Evolutionary conservation across 2,329 filamentous ascomycete species (phyloP), one percentile per base, ranked within the genome.

Genomic region (Bipolaris cookei): DNA sequence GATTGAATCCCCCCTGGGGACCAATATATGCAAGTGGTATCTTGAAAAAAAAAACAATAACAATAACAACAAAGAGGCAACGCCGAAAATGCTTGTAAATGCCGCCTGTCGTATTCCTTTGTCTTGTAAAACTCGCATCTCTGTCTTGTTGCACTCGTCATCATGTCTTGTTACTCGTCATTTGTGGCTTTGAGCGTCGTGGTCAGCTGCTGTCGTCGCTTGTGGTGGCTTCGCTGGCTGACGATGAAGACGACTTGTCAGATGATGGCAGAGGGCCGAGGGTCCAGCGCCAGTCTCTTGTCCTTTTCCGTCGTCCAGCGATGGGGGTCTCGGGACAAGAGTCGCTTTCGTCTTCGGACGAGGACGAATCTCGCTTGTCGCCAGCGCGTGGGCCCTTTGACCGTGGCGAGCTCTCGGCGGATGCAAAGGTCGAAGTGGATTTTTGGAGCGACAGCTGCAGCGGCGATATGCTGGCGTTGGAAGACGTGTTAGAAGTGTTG

Each of bases 281-380:
- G 1, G 84, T 86, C 84, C 84, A 86, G 44, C 79, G 76, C 84
- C 84, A 86, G 63, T 84, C 80, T 18, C 84, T 72, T 23, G 80
- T 80, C 37, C 82, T 78, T 68, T 86, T 86, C 58, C 76, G 77
- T 21, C 82, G 81, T 14, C 81, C 79, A 18, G 83, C 81, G 14
- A 83, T 78, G 3, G 84, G 83, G 3, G 83, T 86, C 48, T 81
- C 78, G 0, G 83, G 83, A 61, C 76, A 79, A 1, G 79, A 80
- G 42, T 80, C 78, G 61, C 80, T 81, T n/a, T 81, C 77, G 20
- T 82, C 78, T 18, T 83, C 78, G 3, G 77, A 75, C 3, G 73
- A 71, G 1, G 71, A 74, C 0, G 75, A 81, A 53, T 81, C 79
- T 20, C 80, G 76, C 68, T 82, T 81, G 47, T 80, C 73, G 41